phyloP scores from a whole-genome alignment of 2,329 filamentous ascomycete species.

The Ophiosphaerella korrae region DNA sequence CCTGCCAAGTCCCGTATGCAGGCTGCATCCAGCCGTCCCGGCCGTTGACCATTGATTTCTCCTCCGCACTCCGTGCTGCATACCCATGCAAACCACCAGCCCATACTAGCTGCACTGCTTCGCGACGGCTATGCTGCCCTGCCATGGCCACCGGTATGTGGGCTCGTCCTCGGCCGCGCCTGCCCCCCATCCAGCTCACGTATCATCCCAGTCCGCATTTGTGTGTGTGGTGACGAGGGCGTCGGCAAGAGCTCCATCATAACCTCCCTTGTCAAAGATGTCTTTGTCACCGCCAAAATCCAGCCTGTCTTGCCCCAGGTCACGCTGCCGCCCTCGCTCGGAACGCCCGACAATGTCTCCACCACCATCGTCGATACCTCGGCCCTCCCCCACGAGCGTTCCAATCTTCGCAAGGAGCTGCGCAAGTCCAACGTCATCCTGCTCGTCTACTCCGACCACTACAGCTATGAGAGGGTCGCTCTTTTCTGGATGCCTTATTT shows the following conservation, averaged over 20 bases:
- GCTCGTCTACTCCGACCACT: conserved; percentile 96
- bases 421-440: conserved; percentile 96
- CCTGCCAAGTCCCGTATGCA: neutral
- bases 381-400: conserved; percentile 89
- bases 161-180: neutral
- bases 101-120: neutral
- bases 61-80: too few relatives aligned
- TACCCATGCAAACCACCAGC: neutral
- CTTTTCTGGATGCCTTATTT: conserved; percentile 99
- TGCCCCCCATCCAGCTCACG: neutral
- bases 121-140: conserved; percentile 24
- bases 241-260: conserved; percentile 64
- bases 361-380: conserved; percentile 98
- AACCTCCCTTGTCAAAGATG: conserved; percentile 93
- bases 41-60: neutral
- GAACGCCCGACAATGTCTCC: conserved; percentile 93
- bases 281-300: conserved; percentile 95
- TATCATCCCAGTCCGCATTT: conserved; percentile 73
- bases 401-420: conserved; percentile 88
- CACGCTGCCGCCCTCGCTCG: conserved; percentile 89
- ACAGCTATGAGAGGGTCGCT: conserved; percentile 96
- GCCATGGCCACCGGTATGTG: conserved; percentile 37
- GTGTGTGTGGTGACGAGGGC: conserved; percentile 94
- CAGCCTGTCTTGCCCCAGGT: conserved; percentile 93
- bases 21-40: neutral